Percentiles rank a stretch among this genome's conserved stretches.
Evolutionary conservation across 345 rosid species (phyloP).

Genomic region (Gossypium mustelinum): DNA sequence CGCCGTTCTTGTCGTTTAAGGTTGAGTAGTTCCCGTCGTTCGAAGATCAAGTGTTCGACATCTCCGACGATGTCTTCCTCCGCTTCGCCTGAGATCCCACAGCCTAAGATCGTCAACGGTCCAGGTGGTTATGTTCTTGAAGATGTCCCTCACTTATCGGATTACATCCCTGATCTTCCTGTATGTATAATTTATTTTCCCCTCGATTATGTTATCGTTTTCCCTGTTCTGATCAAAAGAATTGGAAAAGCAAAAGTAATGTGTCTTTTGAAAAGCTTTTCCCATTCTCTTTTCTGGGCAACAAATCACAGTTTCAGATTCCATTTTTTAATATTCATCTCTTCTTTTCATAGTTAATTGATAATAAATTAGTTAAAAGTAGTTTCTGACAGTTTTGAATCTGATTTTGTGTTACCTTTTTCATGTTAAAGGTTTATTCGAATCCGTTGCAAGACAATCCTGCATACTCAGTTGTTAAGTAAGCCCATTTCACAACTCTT

Average conservation of each 20-base stretch:
- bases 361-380: too few species aligned
- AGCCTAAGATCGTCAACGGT: constrained; percentile 56
- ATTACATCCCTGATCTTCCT: constrained; percentile 72
- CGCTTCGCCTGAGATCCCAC: constrained; percentile 9
- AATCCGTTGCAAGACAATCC: constrained; percentile 91
- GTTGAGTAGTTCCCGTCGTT: constrained; percentile 1
- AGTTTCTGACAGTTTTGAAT: neutral
- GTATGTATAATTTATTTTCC: constrained; percentile 32
- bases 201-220: neutral
- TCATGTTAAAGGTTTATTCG: constrained; percentile 37
- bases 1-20: neutral
- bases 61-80: constrained; percentile 15
- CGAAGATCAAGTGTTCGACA: neutral
- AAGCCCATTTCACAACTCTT: constrained; percentile 22
- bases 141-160: constrained; percentile 87
- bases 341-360: neutral
- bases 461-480: constrained; percentile 86
- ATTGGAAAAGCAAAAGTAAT: neutral
- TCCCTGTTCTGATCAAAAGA: neutral
- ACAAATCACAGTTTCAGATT: neutral
- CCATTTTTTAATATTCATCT: neutral
- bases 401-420: neutral
- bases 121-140: constrained; percentile 73
- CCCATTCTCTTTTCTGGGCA: neutral
- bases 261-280: neutral